Percentiles rank a stretch among this genome's conserved stretches.
phyloP scores from a whole-genome alignment of 495 filamentous ascomycete genomes.

The Xylaria palmicola region DNA sequence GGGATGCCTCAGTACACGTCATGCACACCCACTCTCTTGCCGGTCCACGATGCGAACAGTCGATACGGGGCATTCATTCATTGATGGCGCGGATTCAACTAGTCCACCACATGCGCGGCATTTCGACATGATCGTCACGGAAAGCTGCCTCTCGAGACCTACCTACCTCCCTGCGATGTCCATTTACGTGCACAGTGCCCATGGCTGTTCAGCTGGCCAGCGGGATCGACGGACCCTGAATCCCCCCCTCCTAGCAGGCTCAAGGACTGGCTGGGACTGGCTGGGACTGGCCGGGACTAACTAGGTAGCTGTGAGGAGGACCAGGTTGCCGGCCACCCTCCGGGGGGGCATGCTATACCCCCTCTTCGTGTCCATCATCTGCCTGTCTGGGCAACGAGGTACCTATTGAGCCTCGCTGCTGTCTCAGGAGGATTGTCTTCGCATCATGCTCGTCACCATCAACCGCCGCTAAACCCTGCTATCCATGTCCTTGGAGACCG shows the following conservation, averaged over 20 bases:
- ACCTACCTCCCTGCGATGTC: no score
- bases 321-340: no score
- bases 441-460: not conserved
- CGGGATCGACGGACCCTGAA: no score
- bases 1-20: slow-evolving; percentile 12
- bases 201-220: no score
- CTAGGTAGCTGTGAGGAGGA: no score
- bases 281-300: no score
- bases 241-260: not conserved
- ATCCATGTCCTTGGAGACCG: not conserved
- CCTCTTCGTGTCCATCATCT: no score
- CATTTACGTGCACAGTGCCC: no score
- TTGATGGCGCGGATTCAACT: no score
- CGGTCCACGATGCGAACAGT: no score
- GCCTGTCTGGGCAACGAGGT: not conserved
- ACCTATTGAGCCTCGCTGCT: not conserved
- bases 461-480: not conserved
- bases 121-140: not conserved
- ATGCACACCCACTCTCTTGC: slow-evolving; percentile 1
- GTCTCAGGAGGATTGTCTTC: not conserved
- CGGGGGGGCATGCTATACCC: no score
- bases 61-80: not conserved
- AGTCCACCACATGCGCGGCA: not conserved
- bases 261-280: no score
- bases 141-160: not conserved